These are phyloP conservation scores for Phytophthora rubi DNA, from an alignment of 352 stramenopile species.

Conservation along the genomic window DNA sequence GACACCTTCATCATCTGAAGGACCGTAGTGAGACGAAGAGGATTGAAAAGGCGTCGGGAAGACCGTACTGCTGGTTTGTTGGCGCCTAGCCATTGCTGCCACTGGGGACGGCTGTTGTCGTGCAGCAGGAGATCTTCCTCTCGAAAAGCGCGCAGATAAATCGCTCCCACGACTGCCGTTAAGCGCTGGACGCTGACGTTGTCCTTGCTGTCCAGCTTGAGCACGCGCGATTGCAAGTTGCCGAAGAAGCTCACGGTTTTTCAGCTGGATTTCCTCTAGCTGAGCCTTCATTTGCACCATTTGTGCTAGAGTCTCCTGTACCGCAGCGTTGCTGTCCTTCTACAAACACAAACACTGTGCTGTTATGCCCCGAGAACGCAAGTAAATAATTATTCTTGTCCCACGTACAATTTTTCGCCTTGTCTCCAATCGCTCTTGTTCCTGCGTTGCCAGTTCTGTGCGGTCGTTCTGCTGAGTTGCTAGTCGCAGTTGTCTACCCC, in stretches of 20 bases:
- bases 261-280: constrained; percentile 69
- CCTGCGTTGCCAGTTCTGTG: constrained; percentile 20
- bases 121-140: constrained; percentile 17
- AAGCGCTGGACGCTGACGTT: constrained; percentile 17
- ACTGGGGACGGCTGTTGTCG: constrained; percentile 9
- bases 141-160: constrained; percentile 15
- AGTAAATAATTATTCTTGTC: not conserved
- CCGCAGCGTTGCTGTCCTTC: constrained; percentile 57
- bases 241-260: constrained; percentile 77
- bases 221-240: constrained; percentile 72
- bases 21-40: constrained; percentile 31
- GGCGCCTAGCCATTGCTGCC: constrained; percentile 1
- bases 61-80: constrained; percentile 15
- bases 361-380: not conserved
- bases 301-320: constrained; percentile 63
- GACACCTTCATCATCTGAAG: constrained; percentile 42
- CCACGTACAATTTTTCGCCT: constrained; percentile 45
- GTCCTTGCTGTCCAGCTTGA: constrained; percentile 36
- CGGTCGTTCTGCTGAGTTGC: constrained; percentile 25
- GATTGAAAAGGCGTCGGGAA: constrained; percentile 35
- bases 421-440: constrained; percentile 50
- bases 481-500: constrained; percentile 31
- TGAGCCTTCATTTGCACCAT: constrained; percentile 66
- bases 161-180: constrained; percentile 18
- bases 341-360: constrained; percentile 18